These are phyloP conservation scores for Stagonosporopsis chrysanthemi DNA, from an alignment of 2,329 filamentous ascomycete genomes.

Conservation along the genomic window DNA sequence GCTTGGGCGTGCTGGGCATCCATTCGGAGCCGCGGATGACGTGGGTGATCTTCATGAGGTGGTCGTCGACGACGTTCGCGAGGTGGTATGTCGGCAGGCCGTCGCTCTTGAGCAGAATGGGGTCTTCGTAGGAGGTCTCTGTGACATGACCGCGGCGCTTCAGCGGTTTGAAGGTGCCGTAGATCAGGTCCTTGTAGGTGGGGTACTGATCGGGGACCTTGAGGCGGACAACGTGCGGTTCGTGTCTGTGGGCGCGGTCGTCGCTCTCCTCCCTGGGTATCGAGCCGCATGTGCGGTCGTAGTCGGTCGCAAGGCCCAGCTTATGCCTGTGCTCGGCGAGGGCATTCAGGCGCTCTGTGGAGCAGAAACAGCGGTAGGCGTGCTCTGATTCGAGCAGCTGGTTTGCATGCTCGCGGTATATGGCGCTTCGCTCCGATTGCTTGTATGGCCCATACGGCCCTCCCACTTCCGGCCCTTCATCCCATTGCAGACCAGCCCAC, in stretches of 20 bases:
- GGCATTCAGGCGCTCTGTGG: constrained; percentile 70
- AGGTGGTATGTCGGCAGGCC: constrained; percentile 96
- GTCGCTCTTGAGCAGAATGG: constrained; percentile 89
- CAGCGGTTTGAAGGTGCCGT: constrained; percentile 61
- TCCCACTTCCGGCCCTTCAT: constrained; percentile 86
- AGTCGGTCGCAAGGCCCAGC: constrained; percentile 65
- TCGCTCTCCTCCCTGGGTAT: constrained; percentile 73
- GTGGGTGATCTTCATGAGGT: constrained; percentile 93
- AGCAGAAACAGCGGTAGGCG: constrained; percentile 95
- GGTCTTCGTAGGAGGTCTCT: constrained; percentile 72
- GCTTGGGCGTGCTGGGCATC: constrained; percentile 90
- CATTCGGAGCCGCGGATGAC: constrained; percentile 96
- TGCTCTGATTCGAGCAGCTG: constrained; percentile 72
- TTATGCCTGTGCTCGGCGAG: constrained; percentile 70
- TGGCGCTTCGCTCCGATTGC: constrained; percentile 79
- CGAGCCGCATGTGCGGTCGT: constrained; percentile 76
- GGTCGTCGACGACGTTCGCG: constrained; percentile 95
- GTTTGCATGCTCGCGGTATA: constrained; percentile 76
- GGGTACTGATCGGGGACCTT: constrained; percentile 68
- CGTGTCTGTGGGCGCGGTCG: constrained; percentile 71
- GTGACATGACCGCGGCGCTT: constrained; percentile 49
- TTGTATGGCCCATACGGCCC: constrained; percentile 86
- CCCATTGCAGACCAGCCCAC: constrained; percentile 92
- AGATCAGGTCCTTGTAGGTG: constrained; percentile 78
- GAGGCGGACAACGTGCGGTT: constrained; percentile 80